Evolutionary conservation across 352 stramenopile genomes (phyloP).

Genomic region (Globisporangium spiculum): DNA sequence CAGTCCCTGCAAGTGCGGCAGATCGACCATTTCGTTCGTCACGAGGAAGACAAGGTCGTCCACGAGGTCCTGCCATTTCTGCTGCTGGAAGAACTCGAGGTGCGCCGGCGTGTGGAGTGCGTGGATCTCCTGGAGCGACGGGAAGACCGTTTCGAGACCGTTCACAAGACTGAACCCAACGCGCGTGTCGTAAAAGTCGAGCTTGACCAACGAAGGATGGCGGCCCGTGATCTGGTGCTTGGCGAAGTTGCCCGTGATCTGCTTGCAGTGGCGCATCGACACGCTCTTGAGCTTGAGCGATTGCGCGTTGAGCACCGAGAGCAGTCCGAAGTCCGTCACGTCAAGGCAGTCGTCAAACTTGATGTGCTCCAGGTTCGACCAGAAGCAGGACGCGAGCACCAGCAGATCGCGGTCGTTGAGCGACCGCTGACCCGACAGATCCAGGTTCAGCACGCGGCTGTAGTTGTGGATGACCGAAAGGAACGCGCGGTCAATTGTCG

Average conservation of each 20-base stretch:
- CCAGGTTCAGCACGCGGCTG: conserved; percentile 46
- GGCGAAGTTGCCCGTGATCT: conserved; percentile 56
- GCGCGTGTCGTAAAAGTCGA: conserved; percentile 73
- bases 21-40: conserved; percentile 51
- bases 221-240: conserved; percentile 40
- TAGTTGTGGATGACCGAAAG: conserved; percentile 68
- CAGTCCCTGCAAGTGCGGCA: conserved; percentile 52
- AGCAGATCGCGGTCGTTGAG: conserved; percentile 71
- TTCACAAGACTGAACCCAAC: conserved; percentile 43
- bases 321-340: conserved; percentile 74
- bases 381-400: conserved; percentile 80
- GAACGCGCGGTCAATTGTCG: conserved; percentile 56
- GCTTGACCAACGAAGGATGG: conserved; percentile 48
- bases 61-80: conserved; percentile 37
- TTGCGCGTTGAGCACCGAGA: conserved; percentile 81
- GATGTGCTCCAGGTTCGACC: conserved; percentile 66
- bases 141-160: conserved; percentile 53
- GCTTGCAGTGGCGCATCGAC: conserved; percentile 78
- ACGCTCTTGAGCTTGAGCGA: conserved; percentile 61
- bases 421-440: conserved; percentile 71
- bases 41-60: conserved; percentile 61
- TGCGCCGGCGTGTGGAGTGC: conserved; percentile 77
- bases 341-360: conserved; percentile 68
- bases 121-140: conserved; percentile 53
- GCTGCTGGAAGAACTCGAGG: conserved; percentile 46